Evolutionary conservation across 2,329 filamentous ascomycete species (phyloP).

Genomic region (Nemania diffusa): DNA sequence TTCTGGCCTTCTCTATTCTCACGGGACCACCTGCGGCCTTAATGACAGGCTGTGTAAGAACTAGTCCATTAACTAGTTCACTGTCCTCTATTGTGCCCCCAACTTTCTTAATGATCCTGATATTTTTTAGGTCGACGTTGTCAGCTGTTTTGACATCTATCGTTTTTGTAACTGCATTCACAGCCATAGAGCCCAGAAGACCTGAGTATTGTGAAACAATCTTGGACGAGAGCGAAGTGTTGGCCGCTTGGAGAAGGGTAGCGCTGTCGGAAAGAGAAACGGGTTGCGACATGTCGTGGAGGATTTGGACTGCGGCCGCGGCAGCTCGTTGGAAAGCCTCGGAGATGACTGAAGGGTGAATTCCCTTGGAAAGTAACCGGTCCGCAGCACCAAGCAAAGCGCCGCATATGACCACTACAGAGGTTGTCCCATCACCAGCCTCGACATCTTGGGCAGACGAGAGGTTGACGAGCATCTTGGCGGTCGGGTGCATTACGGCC

Average conservation of each 20-base stretch:
- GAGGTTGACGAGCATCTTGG: constrained; percentile 98
- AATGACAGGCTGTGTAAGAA: constrained; percentile 90
- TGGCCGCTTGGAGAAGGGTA: constrained; percentile 93
- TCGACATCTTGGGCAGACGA: constrained; percentile 98
- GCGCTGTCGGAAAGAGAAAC: constrained; percentile 88
- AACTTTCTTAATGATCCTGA: constrained; percentile 96
- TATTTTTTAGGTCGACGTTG: constrained; percentile 96
- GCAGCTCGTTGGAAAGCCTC: constrained; percentile 97
- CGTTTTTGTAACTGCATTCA: constrained; percentile 94
- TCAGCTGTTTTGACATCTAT: constrained; percentile 96
- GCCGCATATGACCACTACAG: constrained; percentile 96
- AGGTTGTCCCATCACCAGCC: constrained; percentile 97
- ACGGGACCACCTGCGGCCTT: constrained; percentile 92
- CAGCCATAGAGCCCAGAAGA: constrained; percentile 95
- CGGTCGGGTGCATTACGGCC: constrained; percentile 99
- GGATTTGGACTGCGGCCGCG: constrained; percentile 84
- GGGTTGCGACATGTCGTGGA: constrained; percentile 95
- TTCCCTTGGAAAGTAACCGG: constrained; percentile 87
- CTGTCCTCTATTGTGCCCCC: constrained; percentile 98
- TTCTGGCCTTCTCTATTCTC: constrained; percentile 96
- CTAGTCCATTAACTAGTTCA: constrained; percentile 94
- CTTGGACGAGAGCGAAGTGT: constrained; percentile 96
- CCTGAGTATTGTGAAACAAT: constrained; percentile 98
- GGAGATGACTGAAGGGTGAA: constrained; percentile 97
- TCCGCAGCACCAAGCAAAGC: constrained; percentile 94